Evolutionary conservation across 208 protist genomes (phyloP).

Genomic region (Trypanosoma platydactyli): DNA sequence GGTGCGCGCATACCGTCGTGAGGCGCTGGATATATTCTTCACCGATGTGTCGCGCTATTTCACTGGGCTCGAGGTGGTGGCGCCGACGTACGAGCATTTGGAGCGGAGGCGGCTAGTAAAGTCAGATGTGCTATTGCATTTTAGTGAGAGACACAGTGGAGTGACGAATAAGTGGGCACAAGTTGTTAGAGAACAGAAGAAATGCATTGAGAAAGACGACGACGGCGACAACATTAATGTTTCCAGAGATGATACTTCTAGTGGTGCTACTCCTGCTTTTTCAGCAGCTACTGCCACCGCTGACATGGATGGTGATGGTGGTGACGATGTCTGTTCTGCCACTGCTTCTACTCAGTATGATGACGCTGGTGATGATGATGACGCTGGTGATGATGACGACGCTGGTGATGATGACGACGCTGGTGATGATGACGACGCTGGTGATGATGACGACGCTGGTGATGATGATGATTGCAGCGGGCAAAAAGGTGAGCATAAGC

Average conservation of each 20-base stretch:
- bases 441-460: not conserved
- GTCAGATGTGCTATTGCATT: constrained; percentile 66
- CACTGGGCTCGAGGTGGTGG: constrained; percentile 64
- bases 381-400: too few relatives aligned
- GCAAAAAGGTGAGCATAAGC: not conserved
- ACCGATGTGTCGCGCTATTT: constrained; percentile 79
- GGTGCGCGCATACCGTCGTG: constrained; percentile 73
- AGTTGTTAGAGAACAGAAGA: not conserved
- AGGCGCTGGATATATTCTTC: constrained; percentile 81
- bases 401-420: not conserved
- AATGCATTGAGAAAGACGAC: not conserved
- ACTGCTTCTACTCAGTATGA: not conserved
- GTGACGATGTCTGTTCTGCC: not conserved
- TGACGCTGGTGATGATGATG: not conserved
- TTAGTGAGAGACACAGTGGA: constrained; percentile 31
- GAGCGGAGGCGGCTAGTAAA: constrained; percentile 39
- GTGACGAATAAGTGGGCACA: constrained; percentile 1
- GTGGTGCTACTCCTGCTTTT: constrained; percentile 1
- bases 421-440: not conserved
- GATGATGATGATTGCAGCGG: too few relatives aligned
- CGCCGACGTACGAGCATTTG: constrained; percentile 84
- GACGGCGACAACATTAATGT: not conserved
- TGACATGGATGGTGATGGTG: not conserved
- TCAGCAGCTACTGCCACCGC: not conserved
- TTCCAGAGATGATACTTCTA: not conserved